Base-by-base conservation (phyloP, 2,329 filamentous ascomycete species). In the Ceratocystis cubensis region DNA sequence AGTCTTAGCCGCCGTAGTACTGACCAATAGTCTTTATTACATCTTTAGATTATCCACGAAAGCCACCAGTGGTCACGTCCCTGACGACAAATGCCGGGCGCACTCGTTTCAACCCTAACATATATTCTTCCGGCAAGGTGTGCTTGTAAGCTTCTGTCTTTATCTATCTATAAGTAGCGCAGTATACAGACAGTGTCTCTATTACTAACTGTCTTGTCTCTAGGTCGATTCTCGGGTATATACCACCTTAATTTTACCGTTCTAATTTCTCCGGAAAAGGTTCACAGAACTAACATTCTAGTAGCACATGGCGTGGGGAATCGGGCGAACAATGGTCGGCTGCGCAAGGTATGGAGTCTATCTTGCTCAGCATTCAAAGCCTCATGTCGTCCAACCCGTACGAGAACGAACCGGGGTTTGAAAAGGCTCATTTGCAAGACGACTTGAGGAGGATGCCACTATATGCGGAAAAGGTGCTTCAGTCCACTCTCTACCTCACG, bases 51-150 rank as follows among this genome's bases (percentile, higher is more conserved):
- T 99, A 99, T 73, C 94, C 94, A 5, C 79, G 82, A 62, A 86
- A 84, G 71, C 81, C 84, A 0, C 85, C 85, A 1, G 70, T 71
- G 15, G 84, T 87, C 30, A 84, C 80, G 28, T 87, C 88, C 30
- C 82, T 86, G 53, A 97, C 94, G 0, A 99, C 93, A 1, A 96
- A 97, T 73, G 80, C 82, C n/a, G 93, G 93, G 10, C 82, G 87
- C 68, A 91, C 88, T 73, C 86, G 94, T 6, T 97, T 97, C 79
- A 96, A 96, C 72, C 94, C 94, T 2, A 99, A 99, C 73, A 96
- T 99, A 69, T 99, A 99, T 74, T 82, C 91, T 1, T 84, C 79
- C 63, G 94, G 94, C 62, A 95, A 93, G 76, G 92, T 99, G 66
- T 99, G 94, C 78, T 76, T 99, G 84, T 95, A 76, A 79, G 88